A percentile compares a stretch with the other conserved stretches of the same genome.
phyloP scores from a whole-genome alignment of 2,329 filamentous ascomycete genomes.

The Volutella citrinella region DNA sequence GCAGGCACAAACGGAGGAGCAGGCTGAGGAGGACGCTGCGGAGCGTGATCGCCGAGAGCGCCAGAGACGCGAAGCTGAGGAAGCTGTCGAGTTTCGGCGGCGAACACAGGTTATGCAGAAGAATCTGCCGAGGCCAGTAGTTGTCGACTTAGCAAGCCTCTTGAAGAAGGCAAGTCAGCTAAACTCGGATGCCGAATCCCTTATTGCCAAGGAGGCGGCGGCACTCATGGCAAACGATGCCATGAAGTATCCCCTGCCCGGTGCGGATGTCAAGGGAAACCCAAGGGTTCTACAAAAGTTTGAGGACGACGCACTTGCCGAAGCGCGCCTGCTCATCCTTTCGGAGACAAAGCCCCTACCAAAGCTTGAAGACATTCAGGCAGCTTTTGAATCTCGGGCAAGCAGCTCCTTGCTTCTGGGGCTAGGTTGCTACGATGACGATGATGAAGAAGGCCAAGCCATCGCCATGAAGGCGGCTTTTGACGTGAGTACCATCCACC shows the following conservation, averaged over 20 bases:
- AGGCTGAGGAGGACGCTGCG: conserved; percentile 59
- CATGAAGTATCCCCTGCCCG: conserved; percentile 67
- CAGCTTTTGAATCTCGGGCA: conserved; percentile 51
- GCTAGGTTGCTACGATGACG: conserved; percentile 73
- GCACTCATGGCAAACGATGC: conserved; percentile 81
- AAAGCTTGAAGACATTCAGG: conserved; percentile 48
- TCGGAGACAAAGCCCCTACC: conserved; percentile 60
- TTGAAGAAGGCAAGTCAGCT: conserved; percentile 60
- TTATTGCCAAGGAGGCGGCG: conserved; percentile 76
- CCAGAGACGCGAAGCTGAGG: conserved; percentile 66
- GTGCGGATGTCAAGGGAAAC: conserved; percentile 61
- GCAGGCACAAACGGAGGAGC: conserved; percentile 39
- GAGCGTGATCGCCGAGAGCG: conserved; percentile 77
- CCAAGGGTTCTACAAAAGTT: conserved; percentile 60
- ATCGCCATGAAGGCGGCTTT: conserved; percentile 67
- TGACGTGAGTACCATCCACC: conserved; percentile 51
- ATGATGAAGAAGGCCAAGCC: conserved; percentile 68
- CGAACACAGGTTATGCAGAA: conserved; percentile 91
- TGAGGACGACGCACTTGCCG: conserved; percentile 68
- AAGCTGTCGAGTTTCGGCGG: conserved; percentile 76
- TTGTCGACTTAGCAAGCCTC: conserved; percentile 68
- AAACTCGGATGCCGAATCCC: conserved; percentile 60
- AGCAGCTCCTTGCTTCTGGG: conserved; percentile 66
- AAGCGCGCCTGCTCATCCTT: conserved; percentile 74
- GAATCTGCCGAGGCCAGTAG: conserved; percentile 71